Conservation (phyloP, 441 rosid species). For the Erodium trifolium region DNA sequence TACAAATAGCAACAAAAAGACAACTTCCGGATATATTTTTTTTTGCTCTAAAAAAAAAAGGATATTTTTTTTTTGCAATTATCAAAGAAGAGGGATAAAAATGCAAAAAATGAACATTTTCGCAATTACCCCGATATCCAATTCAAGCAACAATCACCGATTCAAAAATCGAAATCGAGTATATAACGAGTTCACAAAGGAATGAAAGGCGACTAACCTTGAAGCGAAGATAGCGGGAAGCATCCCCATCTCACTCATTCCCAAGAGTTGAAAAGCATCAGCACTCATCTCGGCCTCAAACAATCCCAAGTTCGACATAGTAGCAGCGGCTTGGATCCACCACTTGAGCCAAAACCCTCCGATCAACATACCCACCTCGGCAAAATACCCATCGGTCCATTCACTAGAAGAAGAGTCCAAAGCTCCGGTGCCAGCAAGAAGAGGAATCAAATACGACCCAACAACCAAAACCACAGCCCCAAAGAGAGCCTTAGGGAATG, state of each 20-base stretch:
- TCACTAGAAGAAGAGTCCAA: conserved; percentile 38
- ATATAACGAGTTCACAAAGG: neutral
- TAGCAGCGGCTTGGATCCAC: conserved; percentile 95
- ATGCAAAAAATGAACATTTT: too few species aligned
- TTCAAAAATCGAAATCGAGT: neutral
- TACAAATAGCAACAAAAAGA: too few species aligned
- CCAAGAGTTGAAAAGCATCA: conserved; percentile 89
- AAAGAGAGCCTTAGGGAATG: conserved; percentile 78
- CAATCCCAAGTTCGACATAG: conserved; percentile 79
- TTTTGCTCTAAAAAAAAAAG: too few species aligned
- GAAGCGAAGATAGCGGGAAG: conserved; percentile 62
- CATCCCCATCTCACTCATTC: conserved; percentile 86
- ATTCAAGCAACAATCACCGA: neutral
- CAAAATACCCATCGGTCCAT: conserved; percentile 92
- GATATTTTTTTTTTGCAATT: too few species aligned
- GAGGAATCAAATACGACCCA: conserved; percentile 63
- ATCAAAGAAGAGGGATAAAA: too few species aligned
- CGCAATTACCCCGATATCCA: too few species aligned
- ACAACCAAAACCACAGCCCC: conserved; percentile 73
- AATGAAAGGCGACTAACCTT: conserved; percentile 35
- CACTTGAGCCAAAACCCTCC: conserved; percentile 83
- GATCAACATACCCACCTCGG: conserved; percentile 74
- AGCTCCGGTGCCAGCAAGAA: conserved; percentile 81
- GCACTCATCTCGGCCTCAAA: conserved; percentile 97
- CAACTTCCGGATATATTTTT: too few species aligned